Percentiles rank a stretch among this genome's conserved stretches.
These are phyloP conservation scores for Alternaria alternata DNA, from an alignment of 2,329 filamentous ascomycete genomes.

Conservation along the genomic window DNA sequence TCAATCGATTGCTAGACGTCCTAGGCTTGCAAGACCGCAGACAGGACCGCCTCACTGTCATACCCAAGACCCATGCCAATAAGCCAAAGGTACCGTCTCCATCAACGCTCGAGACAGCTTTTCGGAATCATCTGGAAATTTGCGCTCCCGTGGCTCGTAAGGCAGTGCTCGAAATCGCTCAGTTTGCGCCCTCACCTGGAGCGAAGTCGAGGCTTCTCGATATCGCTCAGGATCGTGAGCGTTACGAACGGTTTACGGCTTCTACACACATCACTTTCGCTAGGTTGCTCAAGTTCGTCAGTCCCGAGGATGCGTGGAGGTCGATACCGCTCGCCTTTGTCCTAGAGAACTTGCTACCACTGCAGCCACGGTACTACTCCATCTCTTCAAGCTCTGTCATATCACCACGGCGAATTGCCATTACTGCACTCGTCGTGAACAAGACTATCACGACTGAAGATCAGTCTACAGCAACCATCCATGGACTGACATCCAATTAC, in stretches of 20 bases:
- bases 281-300: constrained; percentile 46
- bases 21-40: constrained; percentile 35
- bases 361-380: constrained; percentile 46
- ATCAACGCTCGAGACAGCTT: constrained; percentile 51
- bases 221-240: constrained; percentile 45
- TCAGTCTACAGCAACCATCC: constrained; percentile 33
- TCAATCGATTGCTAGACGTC: constrained; percentile 42
- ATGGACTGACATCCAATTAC: constrained; percentile 52
- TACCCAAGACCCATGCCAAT: constrained; percentile 34
- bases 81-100: constrained; percentile 53
- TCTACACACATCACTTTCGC: constrained; percentile 51
- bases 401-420: constrained; percentile 43
- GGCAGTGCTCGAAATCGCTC: constrained; percentile 46
- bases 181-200: constrained; percentile 50
- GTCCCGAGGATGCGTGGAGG: constrained; percentile 40
- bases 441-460: constrained; percentile 30
- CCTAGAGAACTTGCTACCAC: constrained; percentile 36
- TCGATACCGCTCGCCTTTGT: constrained; percentile 44
- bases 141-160: constrained; percentile 49
- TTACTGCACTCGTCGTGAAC: constrained; percentile 53
- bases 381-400: constrained; percentile 52
- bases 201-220: constrained; percentile 42
- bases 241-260: constrained; percentile 43
- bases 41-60: constrained; percentile 38
- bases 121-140: constrained; percentile 59